These are phyloP conservation scores for Alternaria atra DNA, from an alignment of 2,329 filamentous ascomycete species.

Conservation along the genomic window DNA sequence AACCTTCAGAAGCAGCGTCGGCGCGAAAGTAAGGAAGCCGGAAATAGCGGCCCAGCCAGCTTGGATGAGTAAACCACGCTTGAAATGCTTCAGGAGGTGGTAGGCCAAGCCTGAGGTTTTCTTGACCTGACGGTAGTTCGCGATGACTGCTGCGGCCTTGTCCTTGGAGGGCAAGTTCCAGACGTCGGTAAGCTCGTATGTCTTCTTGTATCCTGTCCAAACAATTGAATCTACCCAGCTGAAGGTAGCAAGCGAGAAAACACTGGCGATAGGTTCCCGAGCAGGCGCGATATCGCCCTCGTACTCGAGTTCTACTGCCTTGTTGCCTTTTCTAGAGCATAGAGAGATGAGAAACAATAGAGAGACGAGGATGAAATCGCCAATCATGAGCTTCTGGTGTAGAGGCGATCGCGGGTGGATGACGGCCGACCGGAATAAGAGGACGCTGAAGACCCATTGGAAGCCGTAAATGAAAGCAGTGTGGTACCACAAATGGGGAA, in stretches of 20 bases:
- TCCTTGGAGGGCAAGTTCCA: constrained; percentile 92
- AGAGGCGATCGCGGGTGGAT: constrained; percentile 75
- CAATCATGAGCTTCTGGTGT: constrained; percentile 71
- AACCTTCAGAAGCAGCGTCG: constrained; percentile 87
- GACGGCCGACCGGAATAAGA: constrained; percentile 84
- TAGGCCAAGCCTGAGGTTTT: constrained; percentile 81
- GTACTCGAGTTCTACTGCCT: constrained; percentile 85
- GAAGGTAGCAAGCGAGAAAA: constrained; percentile 88
- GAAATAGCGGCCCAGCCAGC: constrained; percentile 80
- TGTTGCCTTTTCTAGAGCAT: constrained; percentile 90
- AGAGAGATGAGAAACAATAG: constrained; percentile 79
- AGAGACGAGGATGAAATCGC: constrained; percentile 78
- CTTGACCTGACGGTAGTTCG: constrained; percentile 84
- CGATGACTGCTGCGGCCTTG: constrained; percentile 82
- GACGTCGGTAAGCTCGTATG: constrained; percentile 82
- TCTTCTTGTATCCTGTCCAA: constrained; percentile 85
- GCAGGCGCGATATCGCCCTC: constrained; percentile 89
- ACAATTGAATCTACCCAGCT: constrained; percentile 90
- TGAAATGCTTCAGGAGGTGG: constrained; percentile 88
- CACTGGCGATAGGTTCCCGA: constrained; percentile 83
- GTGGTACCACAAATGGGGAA: constrained; percentile 89
- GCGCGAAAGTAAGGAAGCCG: constrained; percentile 87
- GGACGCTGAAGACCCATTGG: constrained; percentile 79
- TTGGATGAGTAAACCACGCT: constrained; percentile 76
- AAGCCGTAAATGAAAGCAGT: constrained; percentile 83